These are phyloP conservation scores for Boletus sp. DNA, from an alignment of 1,284 basidiomycete species.

Conservation along the genomic window DNA sequence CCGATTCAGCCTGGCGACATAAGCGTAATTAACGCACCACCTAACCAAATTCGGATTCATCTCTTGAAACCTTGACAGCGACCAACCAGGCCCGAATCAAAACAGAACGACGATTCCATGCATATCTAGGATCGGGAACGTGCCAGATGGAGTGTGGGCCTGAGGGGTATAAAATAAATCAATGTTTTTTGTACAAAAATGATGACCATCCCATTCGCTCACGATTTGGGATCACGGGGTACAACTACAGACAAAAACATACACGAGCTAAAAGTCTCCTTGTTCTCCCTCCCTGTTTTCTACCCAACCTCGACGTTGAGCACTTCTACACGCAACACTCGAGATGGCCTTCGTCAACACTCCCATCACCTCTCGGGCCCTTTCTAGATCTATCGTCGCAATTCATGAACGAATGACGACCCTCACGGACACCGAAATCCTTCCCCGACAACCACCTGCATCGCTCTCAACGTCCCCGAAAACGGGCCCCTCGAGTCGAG, in stretches of 20 bases:
- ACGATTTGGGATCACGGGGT: neutral
- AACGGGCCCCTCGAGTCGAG: conserved; percentile 2
- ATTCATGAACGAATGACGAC: neutral
- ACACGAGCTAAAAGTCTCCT: neutral
- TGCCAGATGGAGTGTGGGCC: no score
- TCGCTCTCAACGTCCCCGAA: conserved; percentile 3
- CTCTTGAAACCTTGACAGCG: no score
- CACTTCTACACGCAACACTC: neutral
- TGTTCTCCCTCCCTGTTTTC: neutral
- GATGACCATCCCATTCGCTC: no score
- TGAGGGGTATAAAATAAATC: no score
- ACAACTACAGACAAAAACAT: neutral
- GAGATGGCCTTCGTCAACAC: neutral
- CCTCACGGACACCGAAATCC: conserved; percentile 4
- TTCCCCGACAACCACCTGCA: conserved; percentile 9
- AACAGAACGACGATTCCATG: no score
- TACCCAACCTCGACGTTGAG: neutral
- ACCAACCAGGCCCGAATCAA: no score
- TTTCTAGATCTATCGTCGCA: neutral
- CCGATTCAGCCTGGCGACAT: no score
- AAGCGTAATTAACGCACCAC: no score
- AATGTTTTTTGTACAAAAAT: no score
- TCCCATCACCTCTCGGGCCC: neutral
- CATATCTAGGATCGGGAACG: no score
- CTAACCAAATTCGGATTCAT: no score